Percentiles rank a stretch among this genome's conserved stretches.
Conservation (phyloP, 1,284 basidiomycete species). For the Tetrapyrgos nigripes region DNA sequence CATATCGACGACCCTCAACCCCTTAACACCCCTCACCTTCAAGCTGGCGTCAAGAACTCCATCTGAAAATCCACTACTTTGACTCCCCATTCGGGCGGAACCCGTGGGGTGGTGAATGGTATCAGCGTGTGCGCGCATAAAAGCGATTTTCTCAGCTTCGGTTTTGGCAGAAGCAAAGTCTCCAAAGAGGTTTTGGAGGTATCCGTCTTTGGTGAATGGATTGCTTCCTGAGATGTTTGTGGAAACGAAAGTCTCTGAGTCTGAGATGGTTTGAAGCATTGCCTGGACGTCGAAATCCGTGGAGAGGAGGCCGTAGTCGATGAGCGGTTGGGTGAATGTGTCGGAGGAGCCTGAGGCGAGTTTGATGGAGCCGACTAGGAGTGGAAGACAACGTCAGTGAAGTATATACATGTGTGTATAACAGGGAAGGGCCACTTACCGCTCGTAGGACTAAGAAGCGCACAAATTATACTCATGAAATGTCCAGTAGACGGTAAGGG, state of each 20-base stretch:
- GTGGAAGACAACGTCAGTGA: too few relatives aligned
- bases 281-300: constrained; percentile 19
- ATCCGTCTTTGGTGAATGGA: too few relatives aligned
- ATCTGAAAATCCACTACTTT: constrained; percentile 7
- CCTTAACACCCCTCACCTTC: constrained; percentile 24
- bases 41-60: constrained; percentile 23
- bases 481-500: constrained; percentile 17
- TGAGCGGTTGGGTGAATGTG: constrained; percentile 35
- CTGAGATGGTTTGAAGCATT: constrained; percentile 19
- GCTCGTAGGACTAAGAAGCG: constrained; percentile 20
- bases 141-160: too few relatives aligned
- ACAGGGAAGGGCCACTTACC: constrained; percentile 15
- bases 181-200: constrained; percentile 1
- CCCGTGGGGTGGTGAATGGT: constrained; percentile 19
- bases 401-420: background rate
- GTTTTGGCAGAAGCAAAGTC: too few relatives aligned
- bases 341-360: too few relatives aligned
- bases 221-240: background rate
- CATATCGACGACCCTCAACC: constrained; percentile 25
- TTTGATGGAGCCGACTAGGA: too few relatives aligned
- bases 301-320: constrained; percentile 34
- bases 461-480: constrained; percentile 17
- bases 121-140: too few relatives aligned
- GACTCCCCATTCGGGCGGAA: constrained; percentile 18
- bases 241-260: constrained; percentile 15